Base-by-base conservation (phyloP, 495 filamentous ascomycete genomes). In the Massariosphaeria phaeospora region DNA sequence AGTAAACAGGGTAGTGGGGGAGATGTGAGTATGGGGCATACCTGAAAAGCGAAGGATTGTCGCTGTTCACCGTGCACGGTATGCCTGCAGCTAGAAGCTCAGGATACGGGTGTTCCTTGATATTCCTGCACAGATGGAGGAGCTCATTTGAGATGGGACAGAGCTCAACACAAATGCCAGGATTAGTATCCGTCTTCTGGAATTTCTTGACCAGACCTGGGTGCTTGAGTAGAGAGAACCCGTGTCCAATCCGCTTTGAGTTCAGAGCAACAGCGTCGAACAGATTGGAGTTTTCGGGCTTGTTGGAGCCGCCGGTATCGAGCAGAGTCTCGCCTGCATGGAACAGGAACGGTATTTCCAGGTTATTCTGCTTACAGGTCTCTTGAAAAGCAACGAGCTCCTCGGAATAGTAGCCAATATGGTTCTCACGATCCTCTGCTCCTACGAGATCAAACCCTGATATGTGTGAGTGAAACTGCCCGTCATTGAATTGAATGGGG, bases 111-210 rank as follows among this genome's bases (percentile, higher is more conserved):
- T 72, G 69, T 40, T 72, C 64, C 29, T 69, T 65, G 50, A 66
- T 53, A 41, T 70, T 72, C 25, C 69, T 62, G 55, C 67, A 70
- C 2, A 72, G 65, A 51, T 72, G 68, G 7, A 72, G 61, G 6
- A 72, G 59, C 55, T 72, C 69, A 55, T 72, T 72, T 10, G 67
- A 70, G 18, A 68, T 67, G 2, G 69, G 69, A 38, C 69, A 72
- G 11, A 72, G 65, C 51, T 72, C 69, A 48, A 72, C 61, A 31
- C 64, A 67, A 29, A 72, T 72, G 10, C 44, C 52, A 1, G 23
- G 18, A 1, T 41, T 25, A 1, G 29, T 39, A 4, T 46, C 31
- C 7, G 36, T 34, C 26, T 44, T 38, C 57, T 65, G 66, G 65
- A 65, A 72, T 34, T 63, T 53, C 39, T 72, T 63, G 21, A 70